Evolutionary conservation across 2,329 filamentous ascomycete species (phyloP).

Genomic region (Neurospora sp.): DNA sequence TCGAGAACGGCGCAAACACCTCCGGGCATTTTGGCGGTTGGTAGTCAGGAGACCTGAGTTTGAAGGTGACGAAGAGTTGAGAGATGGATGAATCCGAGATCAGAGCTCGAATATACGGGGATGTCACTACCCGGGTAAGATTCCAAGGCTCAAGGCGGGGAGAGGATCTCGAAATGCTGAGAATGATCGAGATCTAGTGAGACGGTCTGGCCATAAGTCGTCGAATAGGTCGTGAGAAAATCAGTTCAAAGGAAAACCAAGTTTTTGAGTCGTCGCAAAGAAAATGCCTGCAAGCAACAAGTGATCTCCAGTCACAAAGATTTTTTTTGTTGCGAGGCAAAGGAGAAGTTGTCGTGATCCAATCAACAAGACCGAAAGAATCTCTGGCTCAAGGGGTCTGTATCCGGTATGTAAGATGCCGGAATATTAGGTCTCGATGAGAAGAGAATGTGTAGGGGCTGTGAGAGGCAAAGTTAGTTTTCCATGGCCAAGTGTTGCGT

Average conservation of each 20-base stretch:
- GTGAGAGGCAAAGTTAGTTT: neutral
- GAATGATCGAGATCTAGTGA: constrained; percentile 24
- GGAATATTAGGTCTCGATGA: constrained; percentile 9
- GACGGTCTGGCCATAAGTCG: constrained; percentile 28
- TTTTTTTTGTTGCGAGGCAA: neutral
- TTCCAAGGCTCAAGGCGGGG: constrained; percentile 30
- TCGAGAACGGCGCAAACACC: constrained; percentile 90
- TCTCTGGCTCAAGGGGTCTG: neutral
- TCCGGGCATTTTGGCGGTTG: constrained; percentile 51
- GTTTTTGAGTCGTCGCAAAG: neutral
- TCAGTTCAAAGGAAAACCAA: neutral
- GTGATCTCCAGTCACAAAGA: neutral
- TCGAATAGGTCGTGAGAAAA: constrained; percentile 8
- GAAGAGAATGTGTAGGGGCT: constrained; percentile 17
- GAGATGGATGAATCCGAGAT: neutral
- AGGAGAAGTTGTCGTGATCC: neutral
- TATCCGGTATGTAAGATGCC: neutral
- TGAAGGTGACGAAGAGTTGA: constrained; percentile 4
- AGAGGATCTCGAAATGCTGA: constrained; percentile 16
- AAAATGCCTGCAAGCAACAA: neutral
- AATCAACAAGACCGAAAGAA: constrained; percentile 1
- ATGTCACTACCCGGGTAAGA: constrained; percentile 3
- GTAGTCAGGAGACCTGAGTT: neutral
- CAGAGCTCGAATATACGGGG: constrained; percentile 18
- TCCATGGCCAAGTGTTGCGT: neutral